Percentiles rank a stretch among this genome's conserved stretches.
Evolutionary conservation across 2,329 filamentous ascomycete genomes (phyloP).

Genomic region (Cryphonectria carpinicola): DNA sequence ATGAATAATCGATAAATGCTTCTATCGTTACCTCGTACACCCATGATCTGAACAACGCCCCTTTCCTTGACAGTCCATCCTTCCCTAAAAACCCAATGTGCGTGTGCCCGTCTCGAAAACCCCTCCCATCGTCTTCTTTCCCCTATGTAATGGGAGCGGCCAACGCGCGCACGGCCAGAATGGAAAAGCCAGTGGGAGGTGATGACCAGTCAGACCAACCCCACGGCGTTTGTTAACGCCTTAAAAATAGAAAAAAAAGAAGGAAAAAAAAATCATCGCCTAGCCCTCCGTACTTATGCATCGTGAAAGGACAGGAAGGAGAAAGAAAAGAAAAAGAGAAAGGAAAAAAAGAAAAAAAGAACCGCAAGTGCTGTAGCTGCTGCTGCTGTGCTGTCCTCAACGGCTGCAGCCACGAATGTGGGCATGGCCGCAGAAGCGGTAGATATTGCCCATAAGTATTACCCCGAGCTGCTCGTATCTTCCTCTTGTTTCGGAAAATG

Average conservation of each 20-base stretch:
- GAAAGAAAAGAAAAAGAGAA: not conserved
- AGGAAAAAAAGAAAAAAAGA: not conserved
- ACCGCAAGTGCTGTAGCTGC: not conserved
- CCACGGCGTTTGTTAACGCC: not conserved
- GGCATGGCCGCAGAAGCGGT: not conserved
- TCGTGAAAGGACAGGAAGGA: not conserved
- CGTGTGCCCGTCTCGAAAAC: not conserved
- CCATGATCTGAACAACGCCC: not conserved
- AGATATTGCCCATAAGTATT: not conserved
- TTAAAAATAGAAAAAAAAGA: not conserved
- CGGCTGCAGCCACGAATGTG: slow-evolving; percentile 1
- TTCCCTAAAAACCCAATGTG: not conserved
- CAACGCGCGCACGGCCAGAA: not conserved
- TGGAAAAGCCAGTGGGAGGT: not conserved
- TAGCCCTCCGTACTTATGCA: not conserved
- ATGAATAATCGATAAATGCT: slow-evolving; percentile 18
- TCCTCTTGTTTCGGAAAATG: not conserved
- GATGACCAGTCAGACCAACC: slow-evolving; percentile 5
- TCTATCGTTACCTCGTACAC: slow-evolving; percentile 19
- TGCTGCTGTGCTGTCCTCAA: not conserved
- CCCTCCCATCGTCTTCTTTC: not conserved
- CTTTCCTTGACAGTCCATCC: not conserved
- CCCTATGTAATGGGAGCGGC: not conserved
- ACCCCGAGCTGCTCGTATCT: not conserved
- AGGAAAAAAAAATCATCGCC: not conserved